Evolutionary conservation across 2,329 filamentous ascomycete genomes (phyloP), one percentile per base, ranked within the genome.

Genomic region (Zymoseptoria passerinii): DNA sequence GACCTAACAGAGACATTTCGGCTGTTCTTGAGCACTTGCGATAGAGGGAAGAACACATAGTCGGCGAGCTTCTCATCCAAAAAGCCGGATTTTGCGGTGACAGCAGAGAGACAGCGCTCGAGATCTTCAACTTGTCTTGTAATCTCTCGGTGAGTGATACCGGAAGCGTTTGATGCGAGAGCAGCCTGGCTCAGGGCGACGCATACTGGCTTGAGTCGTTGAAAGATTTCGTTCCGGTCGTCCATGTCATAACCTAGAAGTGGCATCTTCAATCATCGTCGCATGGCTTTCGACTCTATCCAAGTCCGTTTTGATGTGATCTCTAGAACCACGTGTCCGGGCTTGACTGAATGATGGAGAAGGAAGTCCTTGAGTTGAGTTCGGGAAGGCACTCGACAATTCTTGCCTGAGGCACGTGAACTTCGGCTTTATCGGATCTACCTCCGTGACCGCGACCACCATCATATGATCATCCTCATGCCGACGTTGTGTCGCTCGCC

Each of bases 1-100:
- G 89, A 78, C 40, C 82, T 81, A 52, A 88, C 81, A 0, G 92
- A 85, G 56, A 92, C 83, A 52, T 81, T 79, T 62, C 88, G 83
- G 65, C 89, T 87, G 62, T 85, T 82, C 59, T 90, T 86, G 67
- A 99, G 86, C 48, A 97, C 84, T 66, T 94, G 88, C 0, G 90
- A 91, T 0, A 99, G 78, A 0, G 94, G 94, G 62, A 96, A 96
- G 77, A 97, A 97, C 68, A 89, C 82, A 78, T 97, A 99, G 76
- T 96, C 92, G 13, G 92, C 90, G 18, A 97, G 77, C 71, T 91
- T 92, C 55, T 86, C 81, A 71, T 96, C 90, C 18, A 97, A 71
- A 1, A 70, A 66, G 62, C 73, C 67, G 40, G 75, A 71, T 7
- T 67, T 67, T 16, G 63, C 59, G 9, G 80, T 70, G 5, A 85